phyloP scores from a whole-genome alignment of 306 rosid species.

The Cicer bijugum region DNA sequence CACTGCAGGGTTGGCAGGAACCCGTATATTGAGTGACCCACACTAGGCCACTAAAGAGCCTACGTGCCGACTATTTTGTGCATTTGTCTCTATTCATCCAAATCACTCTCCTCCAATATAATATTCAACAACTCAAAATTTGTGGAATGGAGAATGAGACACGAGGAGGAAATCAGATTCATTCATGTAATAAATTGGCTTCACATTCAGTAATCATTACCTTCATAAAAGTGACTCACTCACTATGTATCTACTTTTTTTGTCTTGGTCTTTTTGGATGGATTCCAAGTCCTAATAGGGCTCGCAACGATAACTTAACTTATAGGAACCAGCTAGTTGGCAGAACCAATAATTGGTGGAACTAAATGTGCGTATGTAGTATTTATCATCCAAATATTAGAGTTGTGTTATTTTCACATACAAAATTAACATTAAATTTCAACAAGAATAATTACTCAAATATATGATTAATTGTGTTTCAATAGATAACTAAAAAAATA shows the following conservation, averaged over 20 bases:
- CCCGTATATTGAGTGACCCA: constrained; percentile 8
- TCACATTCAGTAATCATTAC: constrained; percentile 45
- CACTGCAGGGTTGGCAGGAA: constrained; percentile 28
- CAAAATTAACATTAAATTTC: no score
- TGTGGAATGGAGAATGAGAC: constrained; percentile 28
- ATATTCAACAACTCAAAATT: neutral
- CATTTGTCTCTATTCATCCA: constrained; percentile 27
- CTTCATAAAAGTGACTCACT: constrained; percentile 33
- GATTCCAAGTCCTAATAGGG: neutral
- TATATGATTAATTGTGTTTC: no score
- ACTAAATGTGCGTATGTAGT: neutral
- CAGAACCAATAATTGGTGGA: neutral
- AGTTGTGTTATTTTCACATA: no score
- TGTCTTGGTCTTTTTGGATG: constrained; percentile 41
- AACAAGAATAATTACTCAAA: no score
- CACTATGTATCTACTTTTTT: constrained; percentile 41
- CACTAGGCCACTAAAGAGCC: constrained; percentile 23
- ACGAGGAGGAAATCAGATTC: constrained; percentile 6
- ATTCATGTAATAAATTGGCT: constrained; percentile 25
- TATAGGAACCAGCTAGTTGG: constrained; percentile 43
- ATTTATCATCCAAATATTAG: neutral
- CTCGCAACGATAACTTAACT: neutral
- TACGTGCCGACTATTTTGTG: constrained; percentile 33
- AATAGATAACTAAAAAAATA: no score
- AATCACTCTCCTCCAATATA: neutral